phyloP scores from a whole-genome alignment of 2,329 filamentous ascomycete species.

The Clarireedia homoeocarpa region DNA sequence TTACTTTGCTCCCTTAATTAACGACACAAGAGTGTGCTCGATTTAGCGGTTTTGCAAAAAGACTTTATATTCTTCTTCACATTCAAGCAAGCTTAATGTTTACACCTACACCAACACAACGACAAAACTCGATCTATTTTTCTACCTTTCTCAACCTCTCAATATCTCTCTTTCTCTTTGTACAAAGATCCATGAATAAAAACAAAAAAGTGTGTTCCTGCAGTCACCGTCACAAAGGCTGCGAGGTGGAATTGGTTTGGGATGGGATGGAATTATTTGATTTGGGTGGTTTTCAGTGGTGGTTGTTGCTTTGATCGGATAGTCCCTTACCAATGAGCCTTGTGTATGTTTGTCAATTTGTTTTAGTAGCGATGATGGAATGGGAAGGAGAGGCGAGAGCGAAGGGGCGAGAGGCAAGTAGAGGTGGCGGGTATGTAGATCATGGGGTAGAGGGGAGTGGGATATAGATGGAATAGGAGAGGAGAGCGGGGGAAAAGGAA shows the following conservation, averaged over 20 bases:
- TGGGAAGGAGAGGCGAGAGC: too few relatives aligned
- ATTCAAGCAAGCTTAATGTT: slow-evolving; percentile 9
- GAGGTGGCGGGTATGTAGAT: too few relatives aligned
- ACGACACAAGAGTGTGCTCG: background rate
- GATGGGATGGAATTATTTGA: background rate
- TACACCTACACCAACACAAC: background rate
- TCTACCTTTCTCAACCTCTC: background rate
- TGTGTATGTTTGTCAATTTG: too few relatives aligned
- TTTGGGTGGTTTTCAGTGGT: background rate
- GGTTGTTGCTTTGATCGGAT: too few relatives aligned
- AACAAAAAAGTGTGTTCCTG: background rate
- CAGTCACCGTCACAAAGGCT: slow-evolving; percentile 4
- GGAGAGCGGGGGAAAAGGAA: too few relatives aligned
- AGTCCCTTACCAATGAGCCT: too few relatives aligned
- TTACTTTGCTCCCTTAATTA: slow-evolving; percentile 6
- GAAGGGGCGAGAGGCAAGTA: too few relatives aligned
- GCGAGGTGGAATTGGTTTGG: slow-evolving; percentile 1
- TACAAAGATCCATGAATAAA: slow-evolving; percentile 1
- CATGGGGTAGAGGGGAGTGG: too few relatives aligned
- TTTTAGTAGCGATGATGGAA: too few relatives aligned
- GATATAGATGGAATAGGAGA: too few relatives aligned
- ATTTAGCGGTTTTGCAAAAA: background rate
- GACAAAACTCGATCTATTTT: background rate
- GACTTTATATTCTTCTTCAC: background rate
- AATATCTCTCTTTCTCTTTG: background rate